Conservation (phyloP, 2,329 filamentous ascomycete genomes). For the Paramyrothecium sp. region DNA sequence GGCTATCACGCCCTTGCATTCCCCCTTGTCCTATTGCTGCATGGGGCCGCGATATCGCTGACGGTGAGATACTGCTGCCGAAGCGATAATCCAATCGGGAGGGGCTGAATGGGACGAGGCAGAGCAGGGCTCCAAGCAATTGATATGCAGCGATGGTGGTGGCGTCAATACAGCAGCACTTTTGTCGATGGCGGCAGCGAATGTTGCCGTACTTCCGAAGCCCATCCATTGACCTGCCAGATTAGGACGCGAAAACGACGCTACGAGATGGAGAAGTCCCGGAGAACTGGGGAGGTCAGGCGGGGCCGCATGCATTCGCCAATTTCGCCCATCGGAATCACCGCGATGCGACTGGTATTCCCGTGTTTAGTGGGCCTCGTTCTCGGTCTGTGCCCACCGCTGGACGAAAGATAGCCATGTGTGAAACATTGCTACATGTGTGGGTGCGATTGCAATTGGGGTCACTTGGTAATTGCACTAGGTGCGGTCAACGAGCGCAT, state of each 20-base stretch:
- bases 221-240: background rate
- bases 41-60: background rate
- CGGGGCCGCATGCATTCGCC: background rate
- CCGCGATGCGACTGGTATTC: background rate
- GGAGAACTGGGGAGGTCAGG: background rate
- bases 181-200: background rate
- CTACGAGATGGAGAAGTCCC: background rate
- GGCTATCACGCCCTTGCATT: background rate
- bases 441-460: no score
- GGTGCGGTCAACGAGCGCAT: no score
- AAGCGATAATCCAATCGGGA: background rate
- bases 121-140: background rate
- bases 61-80: background rate
- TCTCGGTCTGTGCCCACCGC: background rate
- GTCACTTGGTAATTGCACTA: no score
- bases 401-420: background rate
- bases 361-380: background rate
- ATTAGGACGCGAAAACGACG: background rate
- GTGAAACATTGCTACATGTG: background rate
- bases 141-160: background rate
- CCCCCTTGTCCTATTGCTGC: background rate
- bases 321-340: background rate
- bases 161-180: background rate
- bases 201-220: background rate
- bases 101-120: background rate